phyloP scores from a whole-genome alignment of 1,284 basidiomycete genomes.

The Apiotrichum siamense region DNA sequence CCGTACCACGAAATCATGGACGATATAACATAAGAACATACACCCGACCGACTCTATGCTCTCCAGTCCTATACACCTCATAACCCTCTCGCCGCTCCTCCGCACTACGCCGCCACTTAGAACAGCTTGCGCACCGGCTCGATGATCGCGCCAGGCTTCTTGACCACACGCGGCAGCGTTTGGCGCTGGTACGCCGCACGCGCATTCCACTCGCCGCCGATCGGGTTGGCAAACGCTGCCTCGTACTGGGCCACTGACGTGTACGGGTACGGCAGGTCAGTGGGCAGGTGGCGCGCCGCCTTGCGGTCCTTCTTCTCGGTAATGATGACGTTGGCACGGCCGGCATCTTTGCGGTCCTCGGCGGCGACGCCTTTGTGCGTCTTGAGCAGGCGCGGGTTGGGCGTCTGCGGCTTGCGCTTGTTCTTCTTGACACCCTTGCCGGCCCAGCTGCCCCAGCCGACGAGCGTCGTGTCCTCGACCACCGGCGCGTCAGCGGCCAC shows the following conservation, averaged over 20 bases:
- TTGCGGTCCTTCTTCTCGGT: constrained; percentile 92
- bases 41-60: background rate
- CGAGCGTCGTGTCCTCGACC: constrained; percentile 80
- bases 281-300: constrained; percentile 75
- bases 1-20: background rate
- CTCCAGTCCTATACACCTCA: background rate
- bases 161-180: constrained; percentile 74
- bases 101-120: constrained; percentile 33
- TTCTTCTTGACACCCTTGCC: constrained; percentile 60
- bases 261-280: constrained; percentile 89
- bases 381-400: constrained; percentile 60
- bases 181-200: constrained; percentile 76
- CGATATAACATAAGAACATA: background rate
- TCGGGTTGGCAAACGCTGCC: constrained; percentile 66
- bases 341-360: constrained; percentile 70
- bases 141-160: constrained; percentile 77
- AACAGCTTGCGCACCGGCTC: constrained; percentile 62
- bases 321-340: constrained; percentile 83
- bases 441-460: constrained; percentile 95
- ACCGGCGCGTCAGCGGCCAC: constrained; percentile 77
- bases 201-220: constrained; percentile 93
- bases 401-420: constrained; percentile 45
- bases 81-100: no score
- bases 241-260: constrained; percentile 86
- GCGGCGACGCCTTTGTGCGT: constrained; percentile 74